These are phyloP conservation scores for Metschnikowia gruessii DNA, from an alignment of 805 yeast species.

Conservation along the genomic window DNA sequence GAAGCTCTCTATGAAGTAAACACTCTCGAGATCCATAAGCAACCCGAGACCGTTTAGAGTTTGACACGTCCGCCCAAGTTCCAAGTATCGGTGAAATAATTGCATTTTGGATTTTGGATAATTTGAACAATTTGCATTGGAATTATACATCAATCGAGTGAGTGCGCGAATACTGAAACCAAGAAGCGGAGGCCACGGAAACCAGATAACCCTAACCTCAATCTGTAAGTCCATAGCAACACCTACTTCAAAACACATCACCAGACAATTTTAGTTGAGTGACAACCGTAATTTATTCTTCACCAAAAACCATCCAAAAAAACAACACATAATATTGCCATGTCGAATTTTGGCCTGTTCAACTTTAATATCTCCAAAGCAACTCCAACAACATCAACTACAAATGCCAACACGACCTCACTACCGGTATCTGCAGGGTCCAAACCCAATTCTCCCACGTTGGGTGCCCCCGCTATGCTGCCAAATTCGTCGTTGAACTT, in stretches of 20 bases:
- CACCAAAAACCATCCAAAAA: too few relatives aligned
- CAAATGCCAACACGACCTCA: conserved; percentile 31
- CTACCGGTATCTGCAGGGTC: conserved; percentile 15
- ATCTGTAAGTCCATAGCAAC: background rate
- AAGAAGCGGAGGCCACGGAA: background rate
- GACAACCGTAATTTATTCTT: background rate
- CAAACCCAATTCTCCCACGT: conserved; percentile 7
- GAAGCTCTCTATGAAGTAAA: conserved; percentile 10
- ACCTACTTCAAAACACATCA: background rate
- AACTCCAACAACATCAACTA: conserved; percentile 42
- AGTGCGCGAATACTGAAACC: background rate
- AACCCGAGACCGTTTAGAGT: too few relatives aligned
- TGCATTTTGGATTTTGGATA: too few relatives aligned
- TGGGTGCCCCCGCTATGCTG: background rate
- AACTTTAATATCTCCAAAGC: conserved; percentile 37
- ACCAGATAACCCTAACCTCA: background rate
- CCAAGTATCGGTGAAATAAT: background rate
- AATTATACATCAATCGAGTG: background rate
- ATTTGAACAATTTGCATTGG: too few relatives aligned
- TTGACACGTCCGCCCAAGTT: background rate
- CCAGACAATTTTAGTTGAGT: background rate
- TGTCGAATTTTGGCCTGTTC: conserved; percentile 6
- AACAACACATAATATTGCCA: background rate
- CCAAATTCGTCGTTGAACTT: background rate
- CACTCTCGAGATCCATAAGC: background rate